Base-by-base conservation (phyloP, 1,284 basidiomycete genomes). In the Cryptococcus sp. region DNA sequence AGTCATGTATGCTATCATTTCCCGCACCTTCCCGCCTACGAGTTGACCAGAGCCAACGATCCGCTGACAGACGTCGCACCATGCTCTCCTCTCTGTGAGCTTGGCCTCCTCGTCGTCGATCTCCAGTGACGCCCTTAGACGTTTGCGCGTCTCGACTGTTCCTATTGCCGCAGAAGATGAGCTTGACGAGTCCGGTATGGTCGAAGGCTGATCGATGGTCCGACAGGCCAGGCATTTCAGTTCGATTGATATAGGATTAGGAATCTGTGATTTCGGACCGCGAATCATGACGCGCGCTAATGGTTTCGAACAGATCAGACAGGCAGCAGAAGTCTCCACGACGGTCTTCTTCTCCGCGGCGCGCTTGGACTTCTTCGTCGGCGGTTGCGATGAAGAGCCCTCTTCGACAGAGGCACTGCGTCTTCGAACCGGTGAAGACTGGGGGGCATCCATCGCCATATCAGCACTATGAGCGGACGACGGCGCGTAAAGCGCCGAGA, bases 31-130 rank as follows among this genome's bases (percentile, higher is more conserved):
- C 3, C 70, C 72, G 1, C 70, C 75, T 1, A 69, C 42, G 8
- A 77, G 60, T 51, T 64, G 61, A 1, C 76, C 76, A 2, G 65
- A 62, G 0, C 68, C 74, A 13, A 73, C 65, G 42, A 76, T 57
- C 23, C 75, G 67, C 59, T 78, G 76, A 61, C 76, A 78, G 7
- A 78, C 76, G 62, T 78, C 76, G 51, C 76, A 78, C 55, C 73
- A 75, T n/a, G 55, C 50, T 47, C 69, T 60, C 45, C 64, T 61
- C 7, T 64, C 57, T 20, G 46, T 54, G n/a, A 50, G 53, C 41
- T 61, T 62, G 11, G 54, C 51, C n/a, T 72, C 75, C 53, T 75
- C 73, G 52, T 76, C 74, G 47, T 76, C 69, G 16, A 59, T 57
- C 52, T 74, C 74, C 64, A 78, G 63, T 0, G 65, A 66, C 3